Conservation (phyloP, 805 yeast genomes). For the Deakozyma indianensis region DNA sequence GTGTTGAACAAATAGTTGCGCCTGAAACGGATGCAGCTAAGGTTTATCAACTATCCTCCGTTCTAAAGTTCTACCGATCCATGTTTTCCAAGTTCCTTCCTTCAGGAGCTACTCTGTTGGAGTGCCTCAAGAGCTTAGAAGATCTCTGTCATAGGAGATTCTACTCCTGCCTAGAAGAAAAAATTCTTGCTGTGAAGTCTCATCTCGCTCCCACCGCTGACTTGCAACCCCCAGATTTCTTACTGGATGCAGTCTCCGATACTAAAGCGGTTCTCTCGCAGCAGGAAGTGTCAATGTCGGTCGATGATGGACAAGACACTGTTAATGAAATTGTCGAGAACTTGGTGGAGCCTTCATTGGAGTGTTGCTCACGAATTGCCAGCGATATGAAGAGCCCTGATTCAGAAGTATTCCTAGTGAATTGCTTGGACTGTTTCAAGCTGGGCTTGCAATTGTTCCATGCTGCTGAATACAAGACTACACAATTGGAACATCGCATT, state of each 20-base stretch:
- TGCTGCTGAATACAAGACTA: conserved; percentile 14
- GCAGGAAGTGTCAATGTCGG: conserved; percentile 17
- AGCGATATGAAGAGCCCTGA: conserved; percentile 11
- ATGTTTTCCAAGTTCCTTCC: conserved; percentile 40
- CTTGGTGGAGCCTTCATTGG: conserved; percentile 20
- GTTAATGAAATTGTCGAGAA: conserved; percentile 16
- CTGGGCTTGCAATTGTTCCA: conserved; percentile 12
- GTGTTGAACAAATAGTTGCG: conserved; percentile 53
- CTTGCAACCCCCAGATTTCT: conserved; percentile 74
- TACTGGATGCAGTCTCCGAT: conserved; percentile 46
- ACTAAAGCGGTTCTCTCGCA: conserved; percentile 42
- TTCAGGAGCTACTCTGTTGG: conserved; percentile 14
- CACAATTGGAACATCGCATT: conserved; percentile 13
- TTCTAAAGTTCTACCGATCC: conserved; percentile 45
- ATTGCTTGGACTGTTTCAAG: conserved; percentile 19
- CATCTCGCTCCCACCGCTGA: conserved; percentile 31
- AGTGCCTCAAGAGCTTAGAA: conserved; percentile 17
- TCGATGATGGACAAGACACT: conserved; percentile 6
- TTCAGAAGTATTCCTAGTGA: conserved; percentile 18
- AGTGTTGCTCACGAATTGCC: conserved; percentile 16
- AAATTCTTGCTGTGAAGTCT: conserved; percentile 20
- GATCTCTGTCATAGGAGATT: conserved; percentile 24
- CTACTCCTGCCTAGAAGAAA: conserved; percentile 25
- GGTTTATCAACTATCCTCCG: conserved; percentile 40
- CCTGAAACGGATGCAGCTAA: conserved; percentile 42